A percentile compares a stretch with the other conserved stretches of the same genome.
Conservation (phyloP, 2,329 filamentous ascomycete species). For the Mycosphaerella sp. region DNA sequence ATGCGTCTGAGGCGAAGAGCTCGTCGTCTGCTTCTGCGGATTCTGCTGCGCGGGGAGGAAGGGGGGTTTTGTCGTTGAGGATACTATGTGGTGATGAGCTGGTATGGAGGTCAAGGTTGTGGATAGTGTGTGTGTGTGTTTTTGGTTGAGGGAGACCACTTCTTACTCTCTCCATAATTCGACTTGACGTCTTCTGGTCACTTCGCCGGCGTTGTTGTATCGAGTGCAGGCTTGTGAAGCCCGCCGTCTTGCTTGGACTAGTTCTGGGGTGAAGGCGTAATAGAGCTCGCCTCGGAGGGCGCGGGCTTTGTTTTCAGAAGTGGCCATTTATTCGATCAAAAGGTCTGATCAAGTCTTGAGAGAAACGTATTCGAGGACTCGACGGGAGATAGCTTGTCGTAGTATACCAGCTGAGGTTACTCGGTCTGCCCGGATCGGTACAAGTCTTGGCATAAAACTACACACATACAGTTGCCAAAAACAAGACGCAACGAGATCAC, state of each 20-base stretch:
- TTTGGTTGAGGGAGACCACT: not conserved
- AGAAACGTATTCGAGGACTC: too few species aligned
- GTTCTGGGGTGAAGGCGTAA: constrained; percentile 64
- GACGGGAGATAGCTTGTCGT: too few species aligned
- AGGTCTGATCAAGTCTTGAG: too few species aligned
- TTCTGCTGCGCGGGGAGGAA: constrained; percentile 55
- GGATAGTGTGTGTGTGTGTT: too few species aligned
- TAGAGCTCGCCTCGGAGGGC: constrained; percentile 54
- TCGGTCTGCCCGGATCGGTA: too few species aligned
- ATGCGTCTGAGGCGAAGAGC: constrained; percentile 59
- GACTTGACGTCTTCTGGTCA: constrained; percentile 55
- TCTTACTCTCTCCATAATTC: constrained; percentile 61
- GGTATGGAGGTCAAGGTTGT: too few species aligned
- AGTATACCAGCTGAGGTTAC: not conserved
- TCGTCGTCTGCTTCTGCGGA: constrained; percentile 59
- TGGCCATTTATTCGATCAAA: constrained; percentile 4
- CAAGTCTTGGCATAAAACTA: too few species aligned
- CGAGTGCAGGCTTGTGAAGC: constrained; percentile 56
- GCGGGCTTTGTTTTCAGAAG: constrained; percentile 34
- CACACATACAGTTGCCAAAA: too few species aligned
- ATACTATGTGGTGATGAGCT: too few species aligned
- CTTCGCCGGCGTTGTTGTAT: constrained; percentile 57
- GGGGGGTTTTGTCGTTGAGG: constrained; percentile 53
- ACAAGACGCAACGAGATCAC: too few species aligned
- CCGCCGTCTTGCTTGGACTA: constrained; percentile 57